Base-by-base conservation (phyloP, 2,329 filamentous ascomycete species). In the Passalora sequoiae region DNA sequence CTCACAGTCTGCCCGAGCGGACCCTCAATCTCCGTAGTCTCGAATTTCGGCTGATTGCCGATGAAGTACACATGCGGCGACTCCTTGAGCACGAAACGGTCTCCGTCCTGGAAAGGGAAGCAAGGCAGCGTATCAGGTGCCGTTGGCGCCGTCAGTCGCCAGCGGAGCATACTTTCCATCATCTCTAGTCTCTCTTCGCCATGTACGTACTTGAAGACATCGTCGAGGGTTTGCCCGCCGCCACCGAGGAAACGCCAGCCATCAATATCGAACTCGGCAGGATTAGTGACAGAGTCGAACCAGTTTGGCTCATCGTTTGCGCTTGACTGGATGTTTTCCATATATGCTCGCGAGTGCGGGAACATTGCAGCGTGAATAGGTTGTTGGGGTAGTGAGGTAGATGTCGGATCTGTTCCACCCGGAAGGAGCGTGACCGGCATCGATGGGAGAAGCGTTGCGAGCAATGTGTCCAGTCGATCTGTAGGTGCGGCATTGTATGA, bases 121-220 rank as follows among this genome's bases (percentile, higher is more conserved):
- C 86, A 89, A 86, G 89, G 95, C 31, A 98, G 64, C 0, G 94
- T 98, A 66, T 98, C 94, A 0, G 94, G 92, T 1, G 92, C 92
- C 0, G 92, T 98, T 1, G 92, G 92, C 4, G 92, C 92, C 53
- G 81, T 81, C 61, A 88, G 86, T 49, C 92, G 78, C 92, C 92
- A 98, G 46, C 89, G 77, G 54, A 94, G 81, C 80, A 94, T 92
- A 44, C 83, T 83, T 66, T 97, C 92, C 85, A 97, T 92, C 77
- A 96, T 86, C 35, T 83, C 83, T 19, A 97, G 61, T 15, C 89
- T 72, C 55, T 89, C 81, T 30, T 88, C 80, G 25, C 79, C 82
- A 8, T 55, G 43, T 19, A 97, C 77, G 61, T 98, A 98, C 64
- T 91, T 92, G 65, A 89, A 86, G 3, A 97, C 80, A 64, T 98